Evolutionary conservation across 345 rosid genomes (phyloP), one percentile per base, ranked within the genome.

Genomic region (Bruguiera gymnorhiza): DNA sequence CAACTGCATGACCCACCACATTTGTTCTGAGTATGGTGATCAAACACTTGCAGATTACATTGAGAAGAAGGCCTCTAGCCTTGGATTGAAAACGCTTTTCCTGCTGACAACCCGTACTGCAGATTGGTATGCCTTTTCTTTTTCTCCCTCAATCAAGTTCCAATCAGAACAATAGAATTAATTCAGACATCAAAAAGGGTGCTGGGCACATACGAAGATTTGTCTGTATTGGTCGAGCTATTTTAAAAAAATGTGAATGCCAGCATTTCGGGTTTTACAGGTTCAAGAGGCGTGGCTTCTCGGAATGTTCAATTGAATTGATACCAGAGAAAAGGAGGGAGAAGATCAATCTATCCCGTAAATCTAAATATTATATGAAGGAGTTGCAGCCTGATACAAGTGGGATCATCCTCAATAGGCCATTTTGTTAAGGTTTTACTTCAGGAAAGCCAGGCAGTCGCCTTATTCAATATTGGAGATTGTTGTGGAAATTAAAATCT

Each of bases 51-150:
- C 82, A 94, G 98, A 94, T 84, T 91, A 83, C 73, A 62, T 94
- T 19, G 98, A 91, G 88, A 94, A 89, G 87, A 89, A 86, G 77
- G 95, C 97, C 4, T 82, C 88, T 1, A 78, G 83, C 20, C 82
- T 89, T 23, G 93, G 93, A 73, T 79, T 94, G 70, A 82, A 87
- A 39, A 87, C 62, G 88, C 86, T 91, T 29, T 94, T 94, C 73
- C 83, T 94, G 48, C 71, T 94, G 62, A 94, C 97, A 19, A 91
- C 98, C 24, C 92, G 98, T 6, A 86, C 97, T 23, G 92, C 97
- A 2, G 97, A 94, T 65, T 91, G 98, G 98, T 94, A 68, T 23
- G 82, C 18, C 50, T 13, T 43, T 54, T 27, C 50, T 27, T 54
- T 21, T 26, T 4, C 20, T 23, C 13, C 6, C 20, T 62, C 37